phyloP scores from a whole-genome alignment of 371 early-diverging fungal genomes.

The Circinella minor region DNA sequence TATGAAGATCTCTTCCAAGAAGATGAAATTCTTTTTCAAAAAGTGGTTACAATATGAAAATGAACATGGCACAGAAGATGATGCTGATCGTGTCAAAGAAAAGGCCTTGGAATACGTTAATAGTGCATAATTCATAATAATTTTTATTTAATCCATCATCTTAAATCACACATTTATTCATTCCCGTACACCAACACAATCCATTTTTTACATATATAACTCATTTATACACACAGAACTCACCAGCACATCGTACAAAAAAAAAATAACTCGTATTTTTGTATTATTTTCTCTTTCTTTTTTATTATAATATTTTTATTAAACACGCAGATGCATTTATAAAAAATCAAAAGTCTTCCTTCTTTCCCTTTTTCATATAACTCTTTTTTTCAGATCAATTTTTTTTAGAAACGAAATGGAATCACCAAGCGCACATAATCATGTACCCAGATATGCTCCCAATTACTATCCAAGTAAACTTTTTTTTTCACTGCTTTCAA shows the following conservation, averaged over 20 bases:
- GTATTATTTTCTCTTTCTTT: no score
- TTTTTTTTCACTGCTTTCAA: background rate
- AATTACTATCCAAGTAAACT: constrained; percentile 24
- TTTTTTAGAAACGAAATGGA: constrained; percentile 21
- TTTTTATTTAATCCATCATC: background rate
- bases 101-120: constrained; percentile 88
- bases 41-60: constrained; percentile 95
- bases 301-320: no score
- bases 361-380: background rate
- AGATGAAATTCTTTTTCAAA: constrained; percentile 98
- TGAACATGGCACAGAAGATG: constrained; percentile 76
- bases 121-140: constrained; percentile 23
- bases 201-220: no score
- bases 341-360: background rate
- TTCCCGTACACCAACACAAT: no score
- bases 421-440: constrained; percentile 27
- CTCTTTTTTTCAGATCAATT: background rate
- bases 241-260: no score
- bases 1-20: constrained; percentile 91
- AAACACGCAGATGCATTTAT: no score
- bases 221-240: no score
- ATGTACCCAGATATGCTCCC: constrained; percentile 43
- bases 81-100: constrained; percentile 86
- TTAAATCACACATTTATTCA: background rate
- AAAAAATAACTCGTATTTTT: no score